phyloP scores from a whole-genome alignment of 2,329 filamentous ascomycete genomes.

The Aspergillus proliferans region DNA sequence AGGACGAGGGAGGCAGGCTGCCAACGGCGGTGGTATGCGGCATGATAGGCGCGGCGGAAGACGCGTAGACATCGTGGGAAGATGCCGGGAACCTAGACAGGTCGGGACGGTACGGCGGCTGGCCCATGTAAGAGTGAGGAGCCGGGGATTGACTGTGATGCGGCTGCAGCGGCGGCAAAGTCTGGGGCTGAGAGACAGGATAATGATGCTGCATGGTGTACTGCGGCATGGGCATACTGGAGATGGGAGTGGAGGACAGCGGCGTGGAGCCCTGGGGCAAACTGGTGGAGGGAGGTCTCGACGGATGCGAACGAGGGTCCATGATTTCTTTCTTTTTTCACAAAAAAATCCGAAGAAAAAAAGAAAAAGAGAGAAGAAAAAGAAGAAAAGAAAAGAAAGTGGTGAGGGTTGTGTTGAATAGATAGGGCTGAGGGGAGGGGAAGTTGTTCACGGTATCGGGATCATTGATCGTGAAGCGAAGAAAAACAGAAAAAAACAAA shows the following conservation, averaged over 20 bases:
- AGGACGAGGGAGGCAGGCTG: slow-evolving; percentile 37
- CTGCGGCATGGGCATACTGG: slow-evolving; percentile 42
- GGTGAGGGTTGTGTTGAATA: slow-evolving; percentile 11
- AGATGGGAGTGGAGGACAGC: slow-evolving; percentile 39
- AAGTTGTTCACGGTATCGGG: slow-evolving; percentile 23
- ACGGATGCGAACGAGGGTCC: slow-evolving; percentile 40
- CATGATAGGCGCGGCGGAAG: slow-evolving; percentile 37
- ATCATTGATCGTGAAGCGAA: slow-evolving; percentile 27
- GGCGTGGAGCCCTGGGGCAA: slow-evolving; percentile 41
- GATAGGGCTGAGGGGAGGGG: slow-evolving; percentile 4
- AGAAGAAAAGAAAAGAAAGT: slow-evolving; percentile 10
- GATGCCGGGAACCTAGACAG: slow-evolving; percentile 38
- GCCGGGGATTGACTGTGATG: slow-evolving; percentile 41
- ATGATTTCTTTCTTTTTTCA: slow-evolving; percentile 13
- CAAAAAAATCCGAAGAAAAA: too few relatives aligned
- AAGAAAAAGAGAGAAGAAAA: slow-evolving; percentile 5
- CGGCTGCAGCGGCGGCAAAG: slow-evolving; percentile 42
- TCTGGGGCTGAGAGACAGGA: slow-evolving; percentile 38
- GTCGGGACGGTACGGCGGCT: slow-evolving; percentile 38
- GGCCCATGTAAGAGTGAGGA: slow-evolving; percentile 36
- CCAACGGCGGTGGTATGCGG: slow-evolving; percentile 35
- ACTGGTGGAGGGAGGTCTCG: slow-evolving; percentile 40
- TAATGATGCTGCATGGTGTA: slow-evolving; percentile 44
- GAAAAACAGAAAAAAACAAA: slow-evolving; percentile 5
- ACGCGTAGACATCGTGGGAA: slow-evolving; percentile 39